Evolutionary conservation across 2,329 filamentous ascomycete genomes (phyloP), one percentile per base, ranked within the genome.

Genomic region (Nemania abortiva): DNA sequence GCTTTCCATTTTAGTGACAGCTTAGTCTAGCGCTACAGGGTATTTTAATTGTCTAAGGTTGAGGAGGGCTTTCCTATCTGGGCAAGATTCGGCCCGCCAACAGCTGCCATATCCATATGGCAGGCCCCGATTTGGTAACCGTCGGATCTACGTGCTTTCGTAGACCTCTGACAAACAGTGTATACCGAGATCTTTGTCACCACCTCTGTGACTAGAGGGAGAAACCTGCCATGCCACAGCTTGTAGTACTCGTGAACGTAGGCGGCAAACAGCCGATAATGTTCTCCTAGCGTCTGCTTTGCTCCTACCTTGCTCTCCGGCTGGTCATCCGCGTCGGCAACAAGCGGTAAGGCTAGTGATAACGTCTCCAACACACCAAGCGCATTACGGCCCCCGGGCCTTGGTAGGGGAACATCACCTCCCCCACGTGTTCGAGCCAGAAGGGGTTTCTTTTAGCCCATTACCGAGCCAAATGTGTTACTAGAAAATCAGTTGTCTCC

Each of bases 401-500:
- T 42, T 49, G 42, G 42, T 52, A 15, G 7, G 62, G 62, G 42
- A 58, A 57, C 10, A 47, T 45, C 31, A 64, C 18, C 22, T 64
- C 62, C 62, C 62, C 58, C 6, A 64, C 4, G 34, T 42, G 62
- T 42, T 64, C 62, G 20, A 64, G 62, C 62, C 62, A 64, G 42
- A 58, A 64, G 31, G 62, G 62, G 22, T 64, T 64, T 20, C 13
- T 45, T 24, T 64, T 64, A 18, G 62, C 45, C 10, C 62, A 27
- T 31, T 64, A 53, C 18, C 54, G 62, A 2, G 53, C 31, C 22
- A 58, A 18, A n/a, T 64, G 27, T 18, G 62, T 64, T 15, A 64
- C 54, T 9, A 53, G 62, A 20, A 64, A 64, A 42, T 64, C 62
- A 29, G 62, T 64, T 31, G 62, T 64, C 45, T 64, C 62, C 62